Evolutionary conservation across 2,329 filamentous ascomycete species (phyloP).

Genomic region (Epichloe coenophiala): DNA sequence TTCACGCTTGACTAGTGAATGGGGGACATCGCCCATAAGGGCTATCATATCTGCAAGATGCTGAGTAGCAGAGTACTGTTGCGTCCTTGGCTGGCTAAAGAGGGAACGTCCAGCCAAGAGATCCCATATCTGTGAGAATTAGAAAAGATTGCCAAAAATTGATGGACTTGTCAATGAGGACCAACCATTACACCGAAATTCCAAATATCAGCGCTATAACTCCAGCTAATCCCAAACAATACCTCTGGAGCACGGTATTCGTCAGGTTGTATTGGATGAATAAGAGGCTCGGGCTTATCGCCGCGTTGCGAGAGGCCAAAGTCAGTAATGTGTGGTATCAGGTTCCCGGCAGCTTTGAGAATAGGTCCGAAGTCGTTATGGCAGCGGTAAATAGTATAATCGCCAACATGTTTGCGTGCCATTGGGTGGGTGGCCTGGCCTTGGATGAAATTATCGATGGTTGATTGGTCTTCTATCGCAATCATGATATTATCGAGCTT

Average conservation of each 20-base stretch:
- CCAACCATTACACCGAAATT: constrained; percentile 12
- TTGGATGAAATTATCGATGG: constrained; percentile 5
- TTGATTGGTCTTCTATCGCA: constrained; percentile 10
- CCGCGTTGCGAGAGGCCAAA: constrained; percentile 2
- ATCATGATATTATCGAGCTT: constrained; percentile 14
- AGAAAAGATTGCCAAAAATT: not conserved
- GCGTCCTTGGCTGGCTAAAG: constrained; percentile 8
- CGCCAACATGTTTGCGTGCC: not conserved
- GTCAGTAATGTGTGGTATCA: constrained; percentile 2
- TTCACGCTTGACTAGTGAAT: not conserved
- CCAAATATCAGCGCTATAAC: constrained; percentile 10
- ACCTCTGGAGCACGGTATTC: constrained; percentile 13
- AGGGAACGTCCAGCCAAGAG: constrained; percentile 11
- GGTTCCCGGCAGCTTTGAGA: not conserved
- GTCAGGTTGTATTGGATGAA: constrained; percentile 11
- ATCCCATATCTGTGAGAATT: constrained; percentile 12
- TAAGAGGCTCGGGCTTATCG: not conserved
- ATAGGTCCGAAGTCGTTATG: constrained; percentile 9
- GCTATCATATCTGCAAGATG: constrained; percentile 4
- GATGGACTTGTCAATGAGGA: not conserved
- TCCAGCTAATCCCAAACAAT: constrained; percentile 10
- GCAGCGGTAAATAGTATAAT: constrained; percentile 8
- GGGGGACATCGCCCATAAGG: not conserved
- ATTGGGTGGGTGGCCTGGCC: constrained; percentile 1
- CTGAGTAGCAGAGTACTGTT: constrained; percentile 10